phyloP scores from a whole-genome alignment of 352 stramenopile species.

The Elongisporangium senticosum region DNA sequence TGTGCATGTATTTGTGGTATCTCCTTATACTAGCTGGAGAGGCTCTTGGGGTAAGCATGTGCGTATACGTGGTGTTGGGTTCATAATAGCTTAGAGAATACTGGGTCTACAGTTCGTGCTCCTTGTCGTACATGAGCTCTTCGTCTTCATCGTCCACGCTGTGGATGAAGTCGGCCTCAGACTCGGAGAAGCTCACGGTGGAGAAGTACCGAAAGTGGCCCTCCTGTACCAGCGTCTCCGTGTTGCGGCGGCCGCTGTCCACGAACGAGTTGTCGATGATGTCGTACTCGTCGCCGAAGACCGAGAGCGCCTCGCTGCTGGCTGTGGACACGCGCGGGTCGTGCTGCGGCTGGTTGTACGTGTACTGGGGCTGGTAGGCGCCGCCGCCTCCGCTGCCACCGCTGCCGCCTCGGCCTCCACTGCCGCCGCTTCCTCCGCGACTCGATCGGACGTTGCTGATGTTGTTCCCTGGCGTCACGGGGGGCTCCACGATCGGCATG shows the following conservation, averaged over 20 bases:
- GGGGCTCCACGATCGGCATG: no score
- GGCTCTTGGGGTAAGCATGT: no score
- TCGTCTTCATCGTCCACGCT: conserved; percentile 17
- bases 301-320: conserved; percentile 20
- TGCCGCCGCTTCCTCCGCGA: no score
- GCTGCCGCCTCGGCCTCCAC: no score
- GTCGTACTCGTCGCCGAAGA: conserved; percentile 57
- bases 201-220: conserved; percentile 61
- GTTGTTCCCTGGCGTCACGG: no score
- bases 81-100: conserved; percentile 3
- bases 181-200: conserved; percentile 32
- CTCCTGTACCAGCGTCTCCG: conserved; percentile 55
- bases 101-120: conserved; percentile 9
- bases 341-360: conserved; percentile 7
- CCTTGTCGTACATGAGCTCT: conserved; percentile 11
- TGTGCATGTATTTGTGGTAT: neutral
- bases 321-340: conserved; percentile 15
- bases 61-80: neutral
- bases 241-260: conserved; percentile 57
- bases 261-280: conserved; percentile 64
- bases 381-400: neutral
- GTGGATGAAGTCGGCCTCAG: conserved; percentile 24
- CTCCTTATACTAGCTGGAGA: neutral
- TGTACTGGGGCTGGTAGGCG: neutral
- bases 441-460: no score